phyloP scores from a whole-genome alignment of 2,329 filamentous ascomycete species.

The Monilinia polystroma region DNA sequence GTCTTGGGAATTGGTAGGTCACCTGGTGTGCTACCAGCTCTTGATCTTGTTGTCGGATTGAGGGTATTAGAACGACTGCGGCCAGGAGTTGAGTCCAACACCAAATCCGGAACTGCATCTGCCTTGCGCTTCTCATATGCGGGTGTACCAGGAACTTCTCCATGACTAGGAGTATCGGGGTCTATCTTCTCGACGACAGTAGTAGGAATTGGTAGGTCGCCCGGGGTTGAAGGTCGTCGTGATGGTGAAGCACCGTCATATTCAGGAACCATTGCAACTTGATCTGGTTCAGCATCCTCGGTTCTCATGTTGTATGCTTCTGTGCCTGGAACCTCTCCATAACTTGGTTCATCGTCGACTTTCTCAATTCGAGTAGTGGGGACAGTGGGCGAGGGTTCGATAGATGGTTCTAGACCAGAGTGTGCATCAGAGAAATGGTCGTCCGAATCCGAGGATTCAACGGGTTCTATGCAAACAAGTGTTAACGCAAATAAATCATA shows the following conservation, averaged over 20 bases:
- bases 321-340: conserved; percentile 63
- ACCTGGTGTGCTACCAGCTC: conserved; percentile 38
- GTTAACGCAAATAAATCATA: background rate
- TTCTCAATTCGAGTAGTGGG: conserved; percentile 60
- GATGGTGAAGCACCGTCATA: conserved; percentile 13
- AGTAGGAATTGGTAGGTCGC: conserved; percentile 51
- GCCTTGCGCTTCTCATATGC: conserved; percentile 55
- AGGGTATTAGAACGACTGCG: conserved; percentile 30
- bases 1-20: conserved; percentile 55
- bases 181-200: conserved; percentile 59
- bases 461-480: conserved; percentile 24
- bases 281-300: conserved; percentile 59
- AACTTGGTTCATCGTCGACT: conserved; percentile 56
- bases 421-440: conserved; percentile 70
- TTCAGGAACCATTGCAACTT: conserved; percentile 48
- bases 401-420: conserved; percentile 48
- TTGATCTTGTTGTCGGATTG: conserved; percentile 28
- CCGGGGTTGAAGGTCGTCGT: conserved; percentile 31
- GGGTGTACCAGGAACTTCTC: conserved; percentile 60
- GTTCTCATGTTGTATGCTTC: conserved; percentile 56
- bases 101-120: conserved; percentile 61
- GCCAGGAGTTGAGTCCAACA: conserved; percentile 43
- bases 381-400: conserved; percentile 48
- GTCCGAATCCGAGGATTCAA: conserved; percentile 60
- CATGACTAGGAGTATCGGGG: conserved; percentile 52